Conservation (phyloP, 805 yeast genomes). For the Wickerhamomyces hampshirensis region DNA sequence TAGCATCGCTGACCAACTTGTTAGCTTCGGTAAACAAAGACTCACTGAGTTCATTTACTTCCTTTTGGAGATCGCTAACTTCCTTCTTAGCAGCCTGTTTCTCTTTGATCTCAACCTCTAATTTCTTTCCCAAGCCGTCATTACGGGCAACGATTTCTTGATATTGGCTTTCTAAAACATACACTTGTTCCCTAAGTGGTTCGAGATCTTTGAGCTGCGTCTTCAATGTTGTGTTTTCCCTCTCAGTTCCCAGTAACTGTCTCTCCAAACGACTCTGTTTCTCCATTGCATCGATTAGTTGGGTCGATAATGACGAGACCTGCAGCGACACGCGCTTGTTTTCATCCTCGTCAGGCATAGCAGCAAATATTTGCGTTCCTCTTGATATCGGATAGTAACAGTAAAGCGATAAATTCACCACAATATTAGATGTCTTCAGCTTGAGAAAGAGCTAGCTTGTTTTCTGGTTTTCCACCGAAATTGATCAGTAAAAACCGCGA, state of each 20-base stretch:
- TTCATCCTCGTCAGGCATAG: slow-evolving; percentile 27
- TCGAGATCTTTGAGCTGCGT: slow-evolving; percentile 19
- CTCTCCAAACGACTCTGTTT: slow-evolving; percentile 54
- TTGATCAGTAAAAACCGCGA: too few relatives aligned
- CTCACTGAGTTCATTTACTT: slow-evolving; percentile 75
- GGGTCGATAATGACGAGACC: slow-evolving; percentile 53
- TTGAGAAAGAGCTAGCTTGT: too few relatives aligned
- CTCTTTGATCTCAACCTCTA: slow-evolving; percentile 28
- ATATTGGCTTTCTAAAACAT: slow-evolving; percentile 27
- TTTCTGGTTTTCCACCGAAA: too few relatives aligned
- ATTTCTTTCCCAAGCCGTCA: slow-evolving; percentile 27
- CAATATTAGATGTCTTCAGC: too few relatives aligned
- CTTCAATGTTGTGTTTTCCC: slow-evolving; percentile 30
- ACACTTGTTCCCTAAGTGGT: slow-evolving; percentile 19
- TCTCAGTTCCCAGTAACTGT: slow-evolving; percentile 34
- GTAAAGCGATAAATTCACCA: too few relatives aligned
- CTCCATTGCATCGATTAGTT: slow-evolving; percentile 54
- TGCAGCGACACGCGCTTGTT: slow-evolving; percentile 45
- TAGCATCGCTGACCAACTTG: slow-evolving; percentile 76
- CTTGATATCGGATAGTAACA: too few relatives aligned
- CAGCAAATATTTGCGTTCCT: not conserved
- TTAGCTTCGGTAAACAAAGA: slow-evolving; percentile 82
- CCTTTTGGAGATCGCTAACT: slow-evolving; percentile 56
- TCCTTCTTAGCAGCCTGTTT: slow-evolving; percentile 53
- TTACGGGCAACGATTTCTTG: slow-evolving; percentile 30